Evolutionary conservation across 2,329 filamentous ascomycete species (phyloP), one percentile per base, ranked within the genome.

Genomic region (Beauveria brongniartii): DNA sequence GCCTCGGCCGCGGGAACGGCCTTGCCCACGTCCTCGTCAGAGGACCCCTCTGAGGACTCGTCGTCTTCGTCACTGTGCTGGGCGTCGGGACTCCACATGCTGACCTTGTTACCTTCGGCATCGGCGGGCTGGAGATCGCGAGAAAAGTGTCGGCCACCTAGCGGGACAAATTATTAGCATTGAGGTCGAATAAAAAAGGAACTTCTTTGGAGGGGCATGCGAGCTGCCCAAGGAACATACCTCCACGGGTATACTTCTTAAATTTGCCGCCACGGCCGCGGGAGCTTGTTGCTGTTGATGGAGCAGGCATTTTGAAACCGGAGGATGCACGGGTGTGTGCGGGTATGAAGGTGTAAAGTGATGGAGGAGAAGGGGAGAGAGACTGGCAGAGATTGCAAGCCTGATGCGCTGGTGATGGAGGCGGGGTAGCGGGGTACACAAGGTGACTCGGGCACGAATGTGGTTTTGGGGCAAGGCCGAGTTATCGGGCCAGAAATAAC

Each of bases 121-220:
- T 97, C 92, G 70, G 94, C 78, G 22, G 92, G 92, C 74, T 90
- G 87, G 52, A 97, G 86, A 73, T 97, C 88, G 66, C 91, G 89
- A 67, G 92, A 97, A 79, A 95, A 99, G 71, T 96, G 88, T 77
- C 97, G 96, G 71, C 94, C 94, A 64, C 92, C 92, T 96, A 65
- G 26, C 30, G 26, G 30, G 40, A 34, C n/a, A 59, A 20, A 22
- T 24, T 67, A 68, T 69, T 47, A 65, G 61, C 28, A 56, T 59
- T 63, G 59, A 62, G 63, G 55, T 54, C 24, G 53, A 53, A 53
- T 4, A n/a, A 18, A 18, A 16, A 54, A 46, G 26, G 28, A 41
- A 24, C 41, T 50, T 34, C 24, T 6, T 40, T 30, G 43, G 40
- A 62, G 41, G 56, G 34, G 30, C 24, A 52, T 58, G 37, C 41